Conservation (phyloP, 257 asterid species). For the Primulina tabacum region DNA sequence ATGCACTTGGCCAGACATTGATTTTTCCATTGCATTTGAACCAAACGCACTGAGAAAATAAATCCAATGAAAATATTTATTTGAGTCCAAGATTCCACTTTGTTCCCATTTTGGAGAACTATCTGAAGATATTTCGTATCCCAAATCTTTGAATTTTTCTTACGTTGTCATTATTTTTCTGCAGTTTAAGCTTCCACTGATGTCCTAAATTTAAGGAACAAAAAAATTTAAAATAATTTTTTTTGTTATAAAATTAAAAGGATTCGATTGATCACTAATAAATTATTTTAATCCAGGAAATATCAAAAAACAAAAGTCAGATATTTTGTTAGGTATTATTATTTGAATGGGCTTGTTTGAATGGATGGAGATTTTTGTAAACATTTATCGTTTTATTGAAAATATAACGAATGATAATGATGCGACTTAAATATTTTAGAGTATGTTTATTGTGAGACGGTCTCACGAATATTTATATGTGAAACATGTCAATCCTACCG, state of each 20-base stretch:
- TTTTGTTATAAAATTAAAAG: background rate
- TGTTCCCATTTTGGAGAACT: constrained; percentile 26
- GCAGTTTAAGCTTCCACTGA: background rate
- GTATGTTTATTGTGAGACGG: too few species aligned
- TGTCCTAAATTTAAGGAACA: background rate
- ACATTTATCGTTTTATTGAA: too few species aligned
- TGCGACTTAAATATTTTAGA: too few species aligned
- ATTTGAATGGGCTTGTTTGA: too few species aligned
- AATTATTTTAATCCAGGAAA: too few species aligned
- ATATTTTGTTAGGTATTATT: too few species aligned
- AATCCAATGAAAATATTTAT: background rate
- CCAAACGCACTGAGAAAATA: constrained; percentile 33
- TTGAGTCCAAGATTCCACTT: constrained; percentile 27
- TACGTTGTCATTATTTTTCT: constrained; percentile 15
- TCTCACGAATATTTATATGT: too few species aligned
- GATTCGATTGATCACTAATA: too few species aligned
- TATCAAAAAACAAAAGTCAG: too few species aligned
- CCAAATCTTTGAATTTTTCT: constrained; percentile 25
- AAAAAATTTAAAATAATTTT: background rate
- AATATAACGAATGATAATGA: too few species aligned
- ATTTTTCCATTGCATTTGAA: constrained; percentile 10
- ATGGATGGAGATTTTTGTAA: too few species aligned
- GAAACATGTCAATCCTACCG: too few species aligned
- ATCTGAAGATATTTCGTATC: constrained; percentile 10
- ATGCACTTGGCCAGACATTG: constrained; percentile 16